A percentile compares a stretch with the other conserved stretches of the same genome.
Evolutionary conservation across 768 basidiomycete species (phyloP).

Genomic region (Cystofilobasidium bisporidii): DNA sequence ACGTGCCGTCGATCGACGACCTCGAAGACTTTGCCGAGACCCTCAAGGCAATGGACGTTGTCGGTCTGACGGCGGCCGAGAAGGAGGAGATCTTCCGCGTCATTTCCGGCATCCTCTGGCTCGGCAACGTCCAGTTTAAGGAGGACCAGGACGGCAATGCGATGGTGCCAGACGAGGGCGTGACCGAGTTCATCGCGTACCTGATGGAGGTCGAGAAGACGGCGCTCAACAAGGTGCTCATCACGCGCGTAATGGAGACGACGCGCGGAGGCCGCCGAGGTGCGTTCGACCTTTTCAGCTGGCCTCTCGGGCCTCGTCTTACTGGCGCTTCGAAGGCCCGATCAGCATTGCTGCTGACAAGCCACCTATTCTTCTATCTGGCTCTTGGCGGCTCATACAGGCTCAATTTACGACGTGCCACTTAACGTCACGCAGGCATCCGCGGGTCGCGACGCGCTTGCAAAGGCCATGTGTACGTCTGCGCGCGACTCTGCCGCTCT

Average conservation of each 20-base stretch:
- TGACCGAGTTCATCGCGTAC: constrained; percentile 92
- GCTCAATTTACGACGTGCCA: constrained; percentile 92
- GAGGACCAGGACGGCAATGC: constrained; percentile 88
- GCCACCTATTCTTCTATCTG: neutral
- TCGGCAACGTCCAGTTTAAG: constrained; percentile 85
- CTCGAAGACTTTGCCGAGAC: constrained; percentile 77
- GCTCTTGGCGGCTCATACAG: too few relatives aligned
- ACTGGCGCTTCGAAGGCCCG: too few relatives aligned
- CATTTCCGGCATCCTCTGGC: constrained; percentile 79
- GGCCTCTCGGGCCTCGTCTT: too few relatives aligned
- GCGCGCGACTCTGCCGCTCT: too few relatives aligned
- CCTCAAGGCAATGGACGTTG: constrained; percentile 81
- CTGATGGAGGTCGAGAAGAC: constrained; percentile 77
- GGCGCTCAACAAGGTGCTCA: constrained; percentile 75
- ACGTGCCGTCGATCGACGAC: constrained; percentile 86
- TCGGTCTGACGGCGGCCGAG: constrained; percentile 74
- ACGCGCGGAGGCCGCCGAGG: constrained; percentile 83
- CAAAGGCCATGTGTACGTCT: constrained; percentile 62
- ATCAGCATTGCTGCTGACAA: neutral
- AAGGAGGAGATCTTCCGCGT: constrained; percentile 88
- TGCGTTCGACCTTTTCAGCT: constrained; percentile 8
- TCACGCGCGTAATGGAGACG: constrained; percentile 79
- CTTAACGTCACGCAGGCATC: constrained; percentile 78
- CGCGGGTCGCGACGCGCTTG: constrained; percentile 78
- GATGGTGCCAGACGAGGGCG: constrained; percentile 62